phyloP scores from a whole-genome alignment of 2,329 filamentous ascomycete genomes.

The Aspergillus felis region DNA sequence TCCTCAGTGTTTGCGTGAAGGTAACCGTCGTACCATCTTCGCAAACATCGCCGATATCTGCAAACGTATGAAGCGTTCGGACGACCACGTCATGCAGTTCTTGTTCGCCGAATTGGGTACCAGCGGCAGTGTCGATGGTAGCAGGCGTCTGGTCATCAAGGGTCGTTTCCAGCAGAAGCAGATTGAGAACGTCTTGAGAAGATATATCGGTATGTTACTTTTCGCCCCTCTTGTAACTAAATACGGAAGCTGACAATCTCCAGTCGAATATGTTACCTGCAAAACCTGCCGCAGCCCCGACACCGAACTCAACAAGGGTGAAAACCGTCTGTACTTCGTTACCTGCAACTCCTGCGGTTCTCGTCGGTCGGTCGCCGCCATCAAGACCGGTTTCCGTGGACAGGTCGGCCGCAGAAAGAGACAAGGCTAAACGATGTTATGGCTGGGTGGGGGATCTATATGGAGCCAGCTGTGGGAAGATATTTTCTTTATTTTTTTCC shows the following conservation, averaged over 20 bases:
- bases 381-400: conserved; percentile 99
- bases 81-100: conserved; percentile 96
- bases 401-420: conserved; percentile 98
- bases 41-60: conserved; percentile 98
- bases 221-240: not conserved
- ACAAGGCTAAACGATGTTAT: conserved; percentile 60
- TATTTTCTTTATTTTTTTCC: conserved; percentile 20
- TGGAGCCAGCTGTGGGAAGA: conserved; percentile 7
- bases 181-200: conserved; percentile 92
- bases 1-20: conserved; percentile 97
- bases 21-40: conserved; percentile 99
- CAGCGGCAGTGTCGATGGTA: conserved; percentile 90
- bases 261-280: conserved; percentile 96
- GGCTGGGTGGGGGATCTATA: conserved; percentile 7
- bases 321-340: conserved; percentile 98
- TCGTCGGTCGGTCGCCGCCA: conserved; percentile 85
- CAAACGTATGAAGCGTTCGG: conserved; percentile 98
- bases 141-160: conserved; percentile 92
- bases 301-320: conserved; percentile 95
- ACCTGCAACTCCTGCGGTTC: conserved; percentile 87
- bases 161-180: conserved; percentile 99
- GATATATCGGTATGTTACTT: conserved; percentile 75
- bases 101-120: conserved; percentile 98
- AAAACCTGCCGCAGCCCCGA: conserved; percentile 95
- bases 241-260: conserved; percentile 3